A percentile compares a stretch with the other conserved stretches of the same genome.
phyloP scores from a whole-genome alignment of 805 yeast species.

The Myxozyma lipomycoides region DNA sequence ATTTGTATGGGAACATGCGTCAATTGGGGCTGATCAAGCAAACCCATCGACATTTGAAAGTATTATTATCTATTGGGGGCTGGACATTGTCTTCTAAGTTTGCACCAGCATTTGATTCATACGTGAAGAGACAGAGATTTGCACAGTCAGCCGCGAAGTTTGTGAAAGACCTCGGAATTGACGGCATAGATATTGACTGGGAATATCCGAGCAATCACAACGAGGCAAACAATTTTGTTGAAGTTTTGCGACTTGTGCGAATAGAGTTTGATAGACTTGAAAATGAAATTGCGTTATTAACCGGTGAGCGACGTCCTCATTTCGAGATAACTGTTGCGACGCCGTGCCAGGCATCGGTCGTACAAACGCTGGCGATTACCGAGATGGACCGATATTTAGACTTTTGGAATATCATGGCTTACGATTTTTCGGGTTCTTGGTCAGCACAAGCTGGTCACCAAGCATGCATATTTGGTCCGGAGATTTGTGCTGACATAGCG shows the following conservation, averaged over 20 bases:
- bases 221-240: constrained; percentile 47
- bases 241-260: constrained; percentile 44
- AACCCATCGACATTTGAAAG: constrained; percentile 44
- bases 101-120: constrained; percentile 41
- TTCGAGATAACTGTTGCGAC: constrained; percentile 67
- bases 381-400: constrained; percentile 58
- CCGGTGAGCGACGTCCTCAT: constrained; percentile 4
- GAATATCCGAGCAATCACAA: constrained; percentile 63
- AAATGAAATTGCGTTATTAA: constrained; percentile 16
- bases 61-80: constrained; percentile 82
- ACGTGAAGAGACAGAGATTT: constrained; percentile 44
- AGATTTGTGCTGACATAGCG: constrained; percentile 48
- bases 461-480: constrained; percentile 57
- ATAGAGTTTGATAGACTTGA: constrained; percentile 43
- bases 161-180: constrained; percentile 54
- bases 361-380: constrained; percentile 41
- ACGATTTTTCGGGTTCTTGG: constrained; percentile 84
- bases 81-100: constrained; percentile 51
- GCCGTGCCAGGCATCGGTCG: constrained; percentile 54
- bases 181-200: constrained; percentile 94
- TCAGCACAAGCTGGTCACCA: constrained; percentile 57
- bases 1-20: constrained; percentile 47
- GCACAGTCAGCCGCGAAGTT: constrained; percentile 47
- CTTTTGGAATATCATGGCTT: constrained; percentile 86
- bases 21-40: constrained; percentile 49